Conservation (phyloP, 2,329 filamentous ascomycete genomes). For the Davidsoniella virescens region DNA sequence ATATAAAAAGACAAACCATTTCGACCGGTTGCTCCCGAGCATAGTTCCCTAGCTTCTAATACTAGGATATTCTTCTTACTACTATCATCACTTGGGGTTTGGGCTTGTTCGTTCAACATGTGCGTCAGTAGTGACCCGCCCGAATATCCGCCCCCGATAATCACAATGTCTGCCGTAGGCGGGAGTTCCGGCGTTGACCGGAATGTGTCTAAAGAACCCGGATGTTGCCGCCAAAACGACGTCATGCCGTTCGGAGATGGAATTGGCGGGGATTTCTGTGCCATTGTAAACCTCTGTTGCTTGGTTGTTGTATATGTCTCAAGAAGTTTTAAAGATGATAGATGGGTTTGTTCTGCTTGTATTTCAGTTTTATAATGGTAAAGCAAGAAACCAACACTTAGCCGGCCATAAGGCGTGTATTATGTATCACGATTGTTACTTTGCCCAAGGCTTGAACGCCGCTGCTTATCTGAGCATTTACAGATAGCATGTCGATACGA, state of each 20-base stretch:
- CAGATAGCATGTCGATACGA: too few species aligned
- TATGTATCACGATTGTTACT: too few species aligned
- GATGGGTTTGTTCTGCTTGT: not conserved
- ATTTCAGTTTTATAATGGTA: not conserved
- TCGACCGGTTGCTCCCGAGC: slow-evolving; percentile 24
- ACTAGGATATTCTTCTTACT: slow-evolving; percentile 17
- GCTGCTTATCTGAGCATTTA: too few species aligned
- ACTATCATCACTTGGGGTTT: not conserved
- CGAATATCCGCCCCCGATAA: slow-evolving; percentile 31
- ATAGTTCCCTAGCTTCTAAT: slow-evolving; percentile 22
- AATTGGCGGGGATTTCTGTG: slow-evolving; percentile 5
- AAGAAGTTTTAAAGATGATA: not conserved
- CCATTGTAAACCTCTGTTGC: not conserved
- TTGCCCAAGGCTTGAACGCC: too few species aligned
- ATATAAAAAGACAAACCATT: slow-evolving; percentile 17
- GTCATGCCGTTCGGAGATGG: slow-evolving; percentile 17
- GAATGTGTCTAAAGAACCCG: slow-evolving; percentile 24
- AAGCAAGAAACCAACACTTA: not conserved
- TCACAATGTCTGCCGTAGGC: slow-evolving; percentile 25
- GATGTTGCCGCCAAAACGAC: slow-evolving; percentile 28
- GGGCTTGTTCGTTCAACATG: slow-evolving; percentile 16
- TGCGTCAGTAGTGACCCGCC: slow-evolving; percentile 29
- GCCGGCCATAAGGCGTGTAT: too few species aligned
- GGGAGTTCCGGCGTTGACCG: slow-evolving; percentile 25
- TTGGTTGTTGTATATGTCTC: not conserved